Evolutionary conservation across 441 rosid species (phyloP), one percentile per base, ranked within the genome.

Genomic region (Pelargonium cotyledonis): DNA sequence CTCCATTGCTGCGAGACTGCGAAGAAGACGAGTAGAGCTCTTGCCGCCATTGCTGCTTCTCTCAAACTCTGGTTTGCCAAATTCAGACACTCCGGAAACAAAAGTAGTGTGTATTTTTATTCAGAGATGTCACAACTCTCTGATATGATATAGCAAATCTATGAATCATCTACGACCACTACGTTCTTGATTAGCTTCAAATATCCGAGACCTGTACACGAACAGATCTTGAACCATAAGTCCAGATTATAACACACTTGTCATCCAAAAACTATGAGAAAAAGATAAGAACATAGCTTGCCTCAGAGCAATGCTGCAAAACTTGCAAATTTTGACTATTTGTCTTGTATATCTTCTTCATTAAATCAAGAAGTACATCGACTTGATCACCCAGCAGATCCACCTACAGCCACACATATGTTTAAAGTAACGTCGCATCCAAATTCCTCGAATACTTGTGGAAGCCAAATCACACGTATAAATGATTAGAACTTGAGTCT

Each of bases 361-460:
- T 89, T 41, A 85, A 66, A 66, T 65, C 66, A 68, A 76, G 67
- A 18, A 85, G 89, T 5, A 43, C 70, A 38, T 88, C 97, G 14
- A 90, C 98, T 81, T 85, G 96, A 80, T 93, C 89, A 0, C 88
- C 97, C 44, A 90, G 84, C 63, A 90, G 80, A 80, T 90, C 95
- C 70, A 93, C 97, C 98, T 93, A 43, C 15, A 8, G 31, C 65
- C 72, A 53, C 16, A 68, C 1, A 60, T n/a, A 38, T 31, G 35
- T n/a, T n/a, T n/a, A n/a, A n/a, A n/a, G n/a, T n/a, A n/a, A n/a
- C n/a, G n/a, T n/a, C n/a, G n/a, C n/a, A n/a, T n/a, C n/a, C n/a
- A n/a, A n/a, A n/a, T n/a, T n/a, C n/a, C n/a, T n/a, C n/a, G n/a
- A n/a, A n/a, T n/a, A n/a, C n/a, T n/a, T n/a, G n/a, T n/a, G n/a